Percentiles rank a stretch among this genome's conserved stretches.
These are phyloP conservation scores for Solanum virginianum DNA, from an alignment of 257 asterid species.

Conservation along the genomic window DNA sequence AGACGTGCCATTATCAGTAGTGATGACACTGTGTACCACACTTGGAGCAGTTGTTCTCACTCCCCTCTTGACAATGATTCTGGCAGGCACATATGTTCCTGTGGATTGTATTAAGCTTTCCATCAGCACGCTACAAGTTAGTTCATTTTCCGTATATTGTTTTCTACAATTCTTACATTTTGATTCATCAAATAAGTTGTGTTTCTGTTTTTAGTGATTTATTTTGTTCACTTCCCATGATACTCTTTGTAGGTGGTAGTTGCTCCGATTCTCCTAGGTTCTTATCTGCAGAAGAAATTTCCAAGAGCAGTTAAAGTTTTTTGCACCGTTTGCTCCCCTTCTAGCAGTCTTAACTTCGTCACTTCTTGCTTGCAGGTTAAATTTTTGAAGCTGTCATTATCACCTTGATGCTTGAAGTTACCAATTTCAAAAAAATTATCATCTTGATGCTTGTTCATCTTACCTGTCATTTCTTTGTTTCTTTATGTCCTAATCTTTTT, in stretches of 20 bases:
- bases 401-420: neutral
- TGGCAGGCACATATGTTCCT: slow-evolving; percentile 83
- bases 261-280: slow-evolving; percentile 78
- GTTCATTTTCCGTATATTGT: neutral
- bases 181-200: neutral
- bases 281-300: slow-evolving; percentile 54
- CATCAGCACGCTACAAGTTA: slow-evolving; percentile 82
- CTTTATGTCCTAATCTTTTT: neutral
- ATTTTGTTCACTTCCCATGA: neutral
- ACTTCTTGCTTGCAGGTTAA: slow-evolving; percentile 77
- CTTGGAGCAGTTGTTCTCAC: slow-evolving; percentile 84
- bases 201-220: neutral
- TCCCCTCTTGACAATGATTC: slow-evolving; percentile 59
- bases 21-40: slow-evolving; percentile 83
- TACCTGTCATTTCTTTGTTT: neutral
- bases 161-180: neutral
- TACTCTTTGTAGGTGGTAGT: slow-evolving; percentile 64
- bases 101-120: slow-evolving; percentile 65
- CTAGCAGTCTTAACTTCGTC: slow-evolving; percentile 67
- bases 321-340: slow-evolving; percentile 65
- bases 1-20: slow-evolving; percentile 77
- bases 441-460: neutral
- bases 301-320: slow-evolving; percentile 41
- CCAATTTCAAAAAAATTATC: neutral
- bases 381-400: neutral